Percentiles rank a stretch among this genome's conserved stretches.
These are phyloP conservation scores for Gossypium raimondii DNA, from an alignment of 345 rosid species.

Conservation along the genomic window DNA sequence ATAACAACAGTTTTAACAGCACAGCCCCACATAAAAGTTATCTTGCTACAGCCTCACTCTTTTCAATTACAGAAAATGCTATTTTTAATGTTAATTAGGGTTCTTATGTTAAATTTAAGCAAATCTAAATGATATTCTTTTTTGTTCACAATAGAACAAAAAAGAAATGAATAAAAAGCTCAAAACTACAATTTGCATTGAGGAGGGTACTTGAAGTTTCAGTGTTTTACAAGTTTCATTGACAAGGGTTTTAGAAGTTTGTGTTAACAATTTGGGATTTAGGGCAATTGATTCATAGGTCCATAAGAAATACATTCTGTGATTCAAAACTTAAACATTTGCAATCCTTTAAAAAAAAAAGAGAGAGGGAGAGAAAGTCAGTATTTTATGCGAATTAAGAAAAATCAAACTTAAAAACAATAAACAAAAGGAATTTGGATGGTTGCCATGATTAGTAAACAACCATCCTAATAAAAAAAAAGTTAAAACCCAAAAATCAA, in stretches of 20 bases:
- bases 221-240: neutral
- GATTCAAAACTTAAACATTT: too few relatives aligned
- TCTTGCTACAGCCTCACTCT: conserved; percentile 14
- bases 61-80: conserved; percentile 22
- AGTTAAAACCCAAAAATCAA: conserved; percentile 7
- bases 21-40: conserved; percentile 41
- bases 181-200: neutral
- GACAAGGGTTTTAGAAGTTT: neutral
- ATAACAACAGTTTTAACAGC: conserved; percentile 49
- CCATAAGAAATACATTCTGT: too few relatives aligned
- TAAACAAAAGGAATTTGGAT: conserved; percentile 10
- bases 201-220: neutral
- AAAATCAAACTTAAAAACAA: neutral
- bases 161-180: neutral
- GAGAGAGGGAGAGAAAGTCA: neutral
- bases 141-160: neutral
- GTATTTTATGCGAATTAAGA: neutral
- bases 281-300: neutral
- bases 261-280: neutral
- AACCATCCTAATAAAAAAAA: neutral
- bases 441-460: conserved; percentile 12
- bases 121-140: neutral
- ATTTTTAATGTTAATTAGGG: neutral
- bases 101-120: neutral
- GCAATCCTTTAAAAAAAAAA: too few relatives aligned